Evolutionary conservation across 2,329 filamentous ascomycete species (phyloP).

Genomic region (Fusarium concolor): DNA sequence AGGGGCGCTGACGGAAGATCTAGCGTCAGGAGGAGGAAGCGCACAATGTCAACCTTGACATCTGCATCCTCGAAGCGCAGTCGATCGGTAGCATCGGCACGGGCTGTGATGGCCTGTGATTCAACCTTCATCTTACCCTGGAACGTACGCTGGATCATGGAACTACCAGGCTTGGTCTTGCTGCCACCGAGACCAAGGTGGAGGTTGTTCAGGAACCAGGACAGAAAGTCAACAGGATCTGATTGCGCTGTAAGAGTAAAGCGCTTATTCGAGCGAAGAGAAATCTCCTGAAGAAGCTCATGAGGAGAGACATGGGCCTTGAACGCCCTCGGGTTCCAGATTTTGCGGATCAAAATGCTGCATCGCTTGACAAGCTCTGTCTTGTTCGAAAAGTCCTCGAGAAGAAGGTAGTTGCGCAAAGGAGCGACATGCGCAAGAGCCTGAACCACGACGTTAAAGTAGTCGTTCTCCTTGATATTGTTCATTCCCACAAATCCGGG

Average conservation of each 20-base stretch:
- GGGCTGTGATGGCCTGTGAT: conserved; percentile 92
- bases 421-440: conserved; percentile 90
- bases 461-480: conserved; percentile 99
- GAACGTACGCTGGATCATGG: conserved; percentile 91
- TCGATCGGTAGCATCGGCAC: conserved; percentile 86
- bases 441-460: conserved; percentile 95
- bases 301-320: conserved; percentile 97
- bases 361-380: conserved; percentile 88
- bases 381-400: conserved; percentile 80
- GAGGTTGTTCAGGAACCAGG: conserved; percentile 97
- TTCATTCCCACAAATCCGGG: conserved; percentile 99
- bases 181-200: conserved; percentile 92
- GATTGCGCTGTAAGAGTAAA: conserved; percentile 92
- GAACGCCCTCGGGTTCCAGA: conserved; percentile 98
- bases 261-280: conserved; percentile 88
- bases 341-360: conserved; percentile 90
- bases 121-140: conserved; percentile 93
- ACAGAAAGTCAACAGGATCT: conserved; percentile 95
- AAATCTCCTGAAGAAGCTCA: conserved; percentile 95
- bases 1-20: conserved; percentile 92
- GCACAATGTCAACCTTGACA: conserved; percentile 79
- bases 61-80: conserved; percentile 91
- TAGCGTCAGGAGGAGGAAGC: conserved; percentile 92
- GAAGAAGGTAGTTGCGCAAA: conserved; percentile 89
- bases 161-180: conserved; percentile 84